Percentiles rank a stretch among this genome's conserved stretches.
phyloP scores from a whole-genome alignment of 805 yeast species.

The Wickerhamomyces bovis region DNA sequence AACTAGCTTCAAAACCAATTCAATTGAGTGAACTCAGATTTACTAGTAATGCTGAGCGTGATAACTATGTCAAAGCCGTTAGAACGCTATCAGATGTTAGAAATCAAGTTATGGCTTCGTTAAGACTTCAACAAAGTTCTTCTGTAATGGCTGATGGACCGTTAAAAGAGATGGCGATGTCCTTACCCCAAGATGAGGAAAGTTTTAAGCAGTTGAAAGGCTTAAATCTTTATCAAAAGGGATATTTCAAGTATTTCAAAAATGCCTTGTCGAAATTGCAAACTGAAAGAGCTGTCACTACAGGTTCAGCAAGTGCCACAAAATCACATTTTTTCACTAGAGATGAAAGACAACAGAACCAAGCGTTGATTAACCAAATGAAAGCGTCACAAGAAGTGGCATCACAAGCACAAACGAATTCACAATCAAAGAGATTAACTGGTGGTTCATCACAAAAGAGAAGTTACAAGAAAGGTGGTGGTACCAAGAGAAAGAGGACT shows the following conservation, averaged over 20 bases:
- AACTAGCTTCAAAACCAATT: conserved; percentile 16
- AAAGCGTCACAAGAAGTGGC: conserved; percentile 17
- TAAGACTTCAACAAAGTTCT: conserved; percentile 30
- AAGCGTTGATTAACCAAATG: conserved; percentile 15
- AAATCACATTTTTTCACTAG: conserved; percentile 17
- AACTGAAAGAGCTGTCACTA: background rate
- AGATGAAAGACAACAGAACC: conserved; percentile 11
- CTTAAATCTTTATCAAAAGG: conserved; percentile 22
- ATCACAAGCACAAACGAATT: background rate
- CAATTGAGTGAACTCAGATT: conserved; percentile 15
- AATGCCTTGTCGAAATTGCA: conserved; percentile 24
- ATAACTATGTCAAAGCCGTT: conserved; percentile 12
- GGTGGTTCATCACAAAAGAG: background rate
- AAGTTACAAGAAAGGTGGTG: background rate
- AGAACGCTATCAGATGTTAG: conserved; percentile 35
- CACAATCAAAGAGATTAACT: background rate
- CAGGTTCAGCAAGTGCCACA: conserved; percentile 6
- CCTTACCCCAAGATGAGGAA: conserved; percentile 43
- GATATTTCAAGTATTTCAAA: conserved; percentile 34
- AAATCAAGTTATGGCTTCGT: conserved; percentile 34
- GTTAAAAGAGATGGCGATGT: conserved; percentile 48
- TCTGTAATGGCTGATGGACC: conserved; percentile 34
- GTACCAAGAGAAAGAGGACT: background rate
- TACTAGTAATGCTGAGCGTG: conserved; percentile 17
- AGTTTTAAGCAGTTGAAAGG: conserved; percentile 38